These are phyloP conservation scores for Citrus australasica DNA, from an alignment of 345 rosid species.

Conservation along the genomic window DNA sequence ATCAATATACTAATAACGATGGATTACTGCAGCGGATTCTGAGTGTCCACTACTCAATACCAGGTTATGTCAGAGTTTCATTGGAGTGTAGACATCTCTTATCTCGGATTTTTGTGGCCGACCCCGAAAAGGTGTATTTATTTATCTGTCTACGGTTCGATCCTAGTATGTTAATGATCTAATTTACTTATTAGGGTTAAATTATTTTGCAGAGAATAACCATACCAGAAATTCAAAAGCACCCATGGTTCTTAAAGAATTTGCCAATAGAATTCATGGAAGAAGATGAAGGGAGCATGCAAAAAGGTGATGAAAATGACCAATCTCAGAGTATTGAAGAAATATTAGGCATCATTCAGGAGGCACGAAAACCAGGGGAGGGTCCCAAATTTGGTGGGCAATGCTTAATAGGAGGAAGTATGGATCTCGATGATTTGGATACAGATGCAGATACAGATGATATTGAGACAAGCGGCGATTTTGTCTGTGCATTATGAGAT, in stretches of 20 bases:
- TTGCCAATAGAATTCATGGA: slow-evolving; percentile 44
- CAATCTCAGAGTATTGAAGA: slow-evolving; percentile 64
- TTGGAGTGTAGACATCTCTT: slow-evolving; percentile 73
- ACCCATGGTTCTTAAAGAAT: slow-evolving; percentile 63
- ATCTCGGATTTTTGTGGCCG: slow-evolving; percentile 74
- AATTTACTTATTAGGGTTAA: not conserved
- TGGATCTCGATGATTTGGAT: slow-evolving; percentile 72
- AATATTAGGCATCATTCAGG: slow-evolving; percentile 57
- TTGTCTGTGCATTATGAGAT: slow-evolving; percentile 66
- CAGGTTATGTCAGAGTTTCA: slow-evolving; percentile 79
- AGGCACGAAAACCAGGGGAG: slow-evolving; percentile 58
- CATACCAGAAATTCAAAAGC: slow-evolving; percentile 60
- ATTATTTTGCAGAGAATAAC: slow-evolving; percentile 51
- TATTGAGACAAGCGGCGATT: slow-evolving; percentile 66
- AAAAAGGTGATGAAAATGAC: slow-evolving; percentile 27
- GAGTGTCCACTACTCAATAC: slow-evolving; percentile 81
- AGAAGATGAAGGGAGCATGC: slow-evolving; percentile 30
- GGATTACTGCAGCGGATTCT: slow-evolving; percentile 70
- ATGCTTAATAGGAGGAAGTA: slow-evolving; percentile 50
- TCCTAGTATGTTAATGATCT: too few relatives aligned
- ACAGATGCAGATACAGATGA: slow-evolving; percentile 61
- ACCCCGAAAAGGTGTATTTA: slow-evolving; percentile 63
- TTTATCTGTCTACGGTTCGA: not conserved
- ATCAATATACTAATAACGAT: not conserved
- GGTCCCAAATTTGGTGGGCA: slow-evolving; percentile 34